These are phyloP conservation scores for Pythium pectinolyticum DNA, from an alignment of 352 stramenopile genomes.

Conservation along the genomic window DNA sequence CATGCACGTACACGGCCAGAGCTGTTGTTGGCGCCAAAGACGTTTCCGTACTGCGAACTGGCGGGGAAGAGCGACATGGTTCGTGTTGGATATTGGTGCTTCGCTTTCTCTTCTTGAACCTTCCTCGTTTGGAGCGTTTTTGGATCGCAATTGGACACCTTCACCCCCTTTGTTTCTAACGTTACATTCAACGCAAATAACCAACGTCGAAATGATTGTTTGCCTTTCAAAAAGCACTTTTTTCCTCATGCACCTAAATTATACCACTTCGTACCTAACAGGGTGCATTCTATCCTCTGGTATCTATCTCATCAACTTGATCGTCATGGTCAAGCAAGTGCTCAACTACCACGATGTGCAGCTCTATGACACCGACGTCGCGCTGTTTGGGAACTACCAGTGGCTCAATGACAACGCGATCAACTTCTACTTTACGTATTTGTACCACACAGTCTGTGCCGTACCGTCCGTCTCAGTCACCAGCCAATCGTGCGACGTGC, in stretches of 20 bases:
- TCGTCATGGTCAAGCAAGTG: slow-evolving; percentile 46
- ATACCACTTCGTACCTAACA: no score
- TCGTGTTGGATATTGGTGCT: neutral
- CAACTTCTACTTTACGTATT: slow-evolving; percentile 82
- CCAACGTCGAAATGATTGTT: slow-evolving; percentile 24
- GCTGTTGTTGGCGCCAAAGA: slow-evolving; percentile 64
- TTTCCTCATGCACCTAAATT: no score
- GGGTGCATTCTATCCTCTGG: no score
- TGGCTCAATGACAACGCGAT: slow-evolving; percentile 87
- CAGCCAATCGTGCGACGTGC: slow-evolving; percentile 31
- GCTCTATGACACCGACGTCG: slow-evolving; percentile 79
- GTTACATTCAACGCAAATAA: slow-evolving; percentile 9
- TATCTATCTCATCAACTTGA: neutral
- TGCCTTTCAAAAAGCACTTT: neutral
- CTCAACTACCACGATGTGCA: slow-evolving; percentile 82
- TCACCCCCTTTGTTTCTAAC: slow-evolving; percentile 5
- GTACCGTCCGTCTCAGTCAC: neutral
- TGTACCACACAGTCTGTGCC: slow-evolving; percentile 48
- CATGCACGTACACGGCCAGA: slow-evolving; percentile 47
- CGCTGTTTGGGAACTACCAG: slow-evolving; percentile 51
- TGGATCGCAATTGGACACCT: slow-evolving; percentile 25
- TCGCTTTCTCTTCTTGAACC: slow-evolving; percentile 19
- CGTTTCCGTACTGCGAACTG: slow-evolving; percentile 71
- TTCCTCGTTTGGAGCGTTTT: slow-evolving; percentile 20
- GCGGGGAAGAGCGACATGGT: slow-evolving; percentile 69